phyloP scores from a whole-genome alignment of 1,284 basidiomycete species.

The Tilletiaria anomala region DNA sequence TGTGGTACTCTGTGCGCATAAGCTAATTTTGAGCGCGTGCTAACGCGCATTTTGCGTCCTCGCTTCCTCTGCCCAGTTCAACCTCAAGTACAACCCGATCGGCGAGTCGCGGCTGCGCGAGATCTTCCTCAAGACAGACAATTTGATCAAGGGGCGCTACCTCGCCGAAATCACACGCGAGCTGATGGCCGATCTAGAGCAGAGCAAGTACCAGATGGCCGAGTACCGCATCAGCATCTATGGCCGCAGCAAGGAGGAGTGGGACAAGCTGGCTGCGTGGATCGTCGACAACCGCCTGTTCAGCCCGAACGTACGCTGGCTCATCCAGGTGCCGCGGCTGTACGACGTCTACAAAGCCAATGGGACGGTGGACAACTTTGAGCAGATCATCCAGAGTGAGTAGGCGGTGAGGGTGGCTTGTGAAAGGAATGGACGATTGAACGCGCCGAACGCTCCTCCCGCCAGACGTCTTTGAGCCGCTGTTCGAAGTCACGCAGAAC shows the following conservation, averaged over 20 bases:
- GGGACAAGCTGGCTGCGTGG: slow-evolving; percentile 98
- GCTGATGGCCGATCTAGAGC: slow-evolving; percentile 87
- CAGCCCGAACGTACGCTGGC: slow-evolving; percentile 95
- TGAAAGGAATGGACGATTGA: neutral
- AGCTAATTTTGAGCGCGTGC: no score
- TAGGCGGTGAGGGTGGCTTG: no score
- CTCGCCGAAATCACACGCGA: slow-evolving; percentile 90
- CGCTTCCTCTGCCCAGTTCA: no score
- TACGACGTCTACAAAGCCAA: slow-evolving; percentile 93
- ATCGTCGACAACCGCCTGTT: slow-evolving; percentile 81
- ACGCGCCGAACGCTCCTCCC: neutral
- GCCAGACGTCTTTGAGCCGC: slow-evolving; percentile 74
- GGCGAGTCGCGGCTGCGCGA: slow-evolving; percentile 88
- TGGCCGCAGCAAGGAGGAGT: slow-evolving; percentile 60
- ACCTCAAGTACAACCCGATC: slow-evolving; percentile 65
- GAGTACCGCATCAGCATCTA: slow-evolving; percentile 97
- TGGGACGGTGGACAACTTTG: slow-evolving; percentile 70
- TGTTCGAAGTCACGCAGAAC: slow-evolving; percentile 92
- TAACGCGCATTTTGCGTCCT: no score
- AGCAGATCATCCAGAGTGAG: slow-evolving; percentile 75
- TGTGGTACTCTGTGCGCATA: no score
- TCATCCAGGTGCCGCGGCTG: slow-evolving; percentile 86
- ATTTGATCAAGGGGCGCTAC: slow-evolving; percentile 59
- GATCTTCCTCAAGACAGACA: slow-evolving; percentile 98
- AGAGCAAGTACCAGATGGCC: slow-evolving; percentile 82